Conservation (phyloP, 352 stramenopile genomes). For the Phytophthora sansomeana region DNA sequence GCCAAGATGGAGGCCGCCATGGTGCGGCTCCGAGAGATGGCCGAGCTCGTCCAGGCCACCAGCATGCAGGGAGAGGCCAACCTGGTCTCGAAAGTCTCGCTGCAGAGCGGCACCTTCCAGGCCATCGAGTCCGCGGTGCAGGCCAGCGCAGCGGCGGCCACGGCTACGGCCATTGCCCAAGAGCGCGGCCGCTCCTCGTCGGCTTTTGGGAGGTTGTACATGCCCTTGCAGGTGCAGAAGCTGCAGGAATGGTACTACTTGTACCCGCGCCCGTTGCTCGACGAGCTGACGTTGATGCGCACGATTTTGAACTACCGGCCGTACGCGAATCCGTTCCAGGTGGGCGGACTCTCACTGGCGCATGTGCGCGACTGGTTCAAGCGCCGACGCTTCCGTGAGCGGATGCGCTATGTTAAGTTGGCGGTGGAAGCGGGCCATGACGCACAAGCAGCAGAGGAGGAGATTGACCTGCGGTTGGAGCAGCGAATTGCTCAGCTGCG, state of each 20-base stretch:
- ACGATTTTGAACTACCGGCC: conserved; percentile 86
- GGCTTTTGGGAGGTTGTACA: conserved; percentile 61
- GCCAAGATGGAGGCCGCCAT: conserved; percentile 81
- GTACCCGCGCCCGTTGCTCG: conserved; percentile 77
- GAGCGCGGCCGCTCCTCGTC: conserved; percentile 65
- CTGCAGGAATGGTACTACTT: conserved; percentile 87
- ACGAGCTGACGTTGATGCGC: conserved; percentile 87
- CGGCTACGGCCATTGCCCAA: conserved; percentile 76
- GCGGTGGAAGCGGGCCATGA: conserved; percentile 72
- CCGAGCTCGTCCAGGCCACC: conserved; percentile 83
- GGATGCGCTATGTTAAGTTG: conserved; percentile 80
- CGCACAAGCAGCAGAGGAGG: conserved; percentile 67
- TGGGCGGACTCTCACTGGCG: conserved; percentile 64
- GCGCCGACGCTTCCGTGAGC: conserved; percentile 79
- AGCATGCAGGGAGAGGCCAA: conserved; percentile 89
- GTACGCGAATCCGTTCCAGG: conserved; percentile 74
- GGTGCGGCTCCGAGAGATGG: conserved; percentile 73
- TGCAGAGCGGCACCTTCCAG: conserved; percentile 66
- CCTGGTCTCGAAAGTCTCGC: conserved; percentile 76
- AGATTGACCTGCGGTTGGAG: conserved; percentile 83
- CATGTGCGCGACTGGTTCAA: conserved; percentile 91
- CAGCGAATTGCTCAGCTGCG: conserved; percentile 79
- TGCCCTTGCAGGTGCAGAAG: conserved; percentile 78
- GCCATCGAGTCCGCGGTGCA: conserved; percentile 67
- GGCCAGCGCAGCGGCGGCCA: conserved; percentile 66